phyloP scores from a whole-genome alignment of 2,329 filamentous ascomycete genomes.

The Neonectria coccinea region DNA sequence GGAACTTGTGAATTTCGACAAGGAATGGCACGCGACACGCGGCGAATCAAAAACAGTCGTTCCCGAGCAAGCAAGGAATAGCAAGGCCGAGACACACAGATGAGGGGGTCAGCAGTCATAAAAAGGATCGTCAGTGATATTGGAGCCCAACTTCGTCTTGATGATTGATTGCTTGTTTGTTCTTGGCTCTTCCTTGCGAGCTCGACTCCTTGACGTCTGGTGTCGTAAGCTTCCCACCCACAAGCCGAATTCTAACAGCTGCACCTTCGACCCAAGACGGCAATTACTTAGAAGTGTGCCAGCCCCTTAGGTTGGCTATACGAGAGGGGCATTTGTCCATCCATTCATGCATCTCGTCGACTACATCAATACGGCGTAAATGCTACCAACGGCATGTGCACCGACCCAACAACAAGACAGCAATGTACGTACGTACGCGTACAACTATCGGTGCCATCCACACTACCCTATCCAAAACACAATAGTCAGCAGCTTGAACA shows the following conservation, averaged over 20 bases:
- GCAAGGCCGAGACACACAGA: slow-evolving; percentile 2
- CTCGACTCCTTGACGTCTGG: not conserved
- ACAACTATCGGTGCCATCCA: not conserved
- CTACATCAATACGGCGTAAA: not conserved
- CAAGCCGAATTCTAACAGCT: not conserved
- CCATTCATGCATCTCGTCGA: not conserved
- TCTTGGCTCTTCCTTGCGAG: not conserved
- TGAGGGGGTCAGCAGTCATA: slow-evolving; percentile 4
- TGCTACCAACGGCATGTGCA: not conserved
- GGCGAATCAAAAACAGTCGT: not conserved
- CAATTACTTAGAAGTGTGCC: not conserved
- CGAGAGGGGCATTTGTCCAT: not conserved
- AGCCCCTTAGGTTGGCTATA: not conserved
- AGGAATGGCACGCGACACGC: slow-evolving; percentile 15
- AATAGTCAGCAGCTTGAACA: slow-evolving; percentile 32
- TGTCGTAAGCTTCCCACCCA: not conserved
- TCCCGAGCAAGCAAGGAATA: not conserved
- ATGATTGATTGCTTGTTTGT: not conserved
- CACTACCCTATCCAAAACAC: slow-evolving; percentile 22
- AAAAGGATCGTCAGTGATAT: not conserved
- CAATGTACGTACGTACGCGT: not conserved
- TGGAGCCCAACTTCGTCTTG: not conserved
- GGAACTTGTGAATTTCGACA: slow-evolving; percentile 1
- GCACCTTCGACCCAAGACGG: not conserved
- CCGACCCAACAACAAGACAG: not conserved